Evolutionary conservation across 73 alveolate species (phyloP).

Genomic region (Paramecium sonneborni): DNA sequence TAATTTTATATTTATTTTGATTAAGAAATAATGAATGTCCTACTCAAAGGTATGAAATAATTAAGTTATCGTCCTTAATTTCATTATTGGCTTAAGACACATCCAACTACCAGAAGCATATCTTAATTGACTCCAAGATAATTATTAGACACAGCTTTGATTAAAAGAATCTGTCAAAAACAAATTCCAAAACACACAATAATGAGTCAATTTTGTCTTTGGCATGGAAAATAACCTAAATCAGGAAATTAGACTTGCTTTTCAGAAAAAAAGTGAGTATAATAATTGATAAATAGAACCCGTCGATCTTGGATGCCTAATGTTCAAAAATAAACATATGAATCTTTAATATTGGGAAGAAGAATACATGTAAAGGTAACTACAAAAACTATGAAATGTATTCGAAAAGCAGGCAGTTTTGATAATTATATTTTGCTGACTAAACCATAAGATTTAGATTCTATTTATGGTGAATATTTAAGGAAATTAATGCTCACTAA

Average conservation of each 20-base stretch:
- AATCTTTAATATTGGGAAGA: slow-evolving; percentile 41
- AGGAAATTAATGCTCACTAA: slow-evolving; percentile 63
- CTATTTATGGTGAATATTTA: slow-evolving; percentile 66
- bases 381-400: slow-evolving; percentile 58
- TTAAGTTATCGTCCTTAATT: neutral
- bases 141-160: slow-evolving; percentile 15
- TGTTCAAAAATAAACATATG: slow-evolving; percentile 46
- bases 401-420: slow-evolving; percentile 57
- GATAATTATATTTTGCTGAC: slow-evolving; percentile 65
- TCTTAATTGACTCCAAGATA: neutral
- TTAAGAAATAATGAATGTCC: neutral
- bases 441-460: slow-evolving; percentile 61
- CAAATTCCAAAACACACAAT: slow-evolving; percentile 57
- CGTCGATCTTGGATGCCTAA: slow-evolving; percentile 64
- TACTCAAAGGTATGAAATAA: neutral
- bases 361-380: slow-evolving; percentile 37
- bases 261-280: slow-evolving; percentile 60
- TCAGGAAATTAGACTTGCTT: slow-evolving; percentile 64
- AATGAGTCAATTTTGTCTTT: slow-evolving; percentile 59
- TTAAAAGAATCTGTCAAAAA: slow-evolving; percentile 10
- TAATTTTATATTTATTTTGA: neutral
- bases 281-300: neutral
- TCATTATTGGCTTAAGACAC: neutral
- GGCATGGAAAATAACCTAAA: slow-evolving; percentile 67
- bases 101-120: slow-evolving; percentile 17